Evolutionary conservation across 2,329 filamentous ascomycete genomes (phyloP).

Genomic region (Bipolaris oryzae): DNA sequence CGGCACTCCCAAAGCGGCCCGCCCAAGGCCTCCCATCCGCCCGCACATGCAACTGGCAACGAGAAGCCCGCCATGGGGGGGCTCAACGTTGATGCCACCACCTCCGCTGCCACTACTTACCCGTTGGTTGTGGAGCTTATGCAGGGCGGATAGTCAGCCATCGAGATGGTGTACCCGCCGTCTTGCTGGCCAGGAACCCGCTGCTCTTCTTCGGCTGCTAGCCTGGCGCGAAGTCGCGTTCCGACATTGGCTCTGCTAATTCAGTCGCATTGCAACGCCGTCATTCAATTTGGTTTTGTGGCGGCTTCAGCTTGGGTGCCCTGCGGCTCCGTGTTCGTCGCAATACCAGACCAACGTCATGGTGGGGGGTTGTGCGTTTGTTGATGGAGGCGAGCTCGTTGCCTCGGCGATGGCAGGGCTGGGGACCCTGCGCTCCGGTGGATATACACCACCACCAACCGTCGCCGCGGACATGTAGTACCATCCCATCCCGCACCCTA

Average conservation of each 20-base stretch:
- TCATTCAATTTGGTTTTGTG: slow-evolving; percentile 1
- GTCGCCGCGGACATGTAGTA: slow-evolving; percentile 9
- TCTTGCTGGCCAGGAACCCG: too few relatives aligned
- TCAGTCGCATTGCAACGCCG: background rate
- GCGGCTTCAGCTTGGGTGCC: slow-evolving; percentile 4
- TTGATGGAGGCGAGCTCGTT: slow-evolving; percentile 32
- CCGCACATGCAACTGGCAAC: slow-evolving; percentile 10
- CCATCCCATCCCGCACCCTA: slow-evolving; percentile 26
- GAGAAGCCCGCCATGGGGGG: background rate
- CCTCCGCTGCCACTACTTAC: slow-evolving; percentile 7
- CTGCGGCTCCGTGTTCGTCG: slow-evolving; percentile 11
- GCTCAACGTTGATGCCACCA: slow-evolving; percentile 5
- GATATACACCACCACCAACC: slow-evolving; percentile 23
- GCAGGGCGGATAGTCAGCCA: slow-evolving; percentile 10
- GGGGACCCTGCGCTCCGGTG: slow-evolving; percentile 22
- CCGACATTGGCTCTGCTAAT: background rate
- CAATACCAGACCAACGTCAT: slow-evolving; percentile 14
- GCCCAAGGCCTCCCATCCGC: background rate
- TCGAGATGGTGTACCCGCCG: background rate
- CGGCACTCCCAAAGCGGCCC: background rate
- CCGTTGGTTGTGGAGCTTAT: slow-evolving; percentile 16
- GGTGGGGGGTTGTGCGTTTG: slow-evolving; percentile 31
- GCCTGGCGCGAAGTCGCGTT: background rate
- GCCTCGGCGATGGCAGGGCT: slow-evolving; percentile 29
- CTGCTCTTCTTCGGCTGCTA: too few relatives aligned